phyloP scores from a whole-genome alignment of 345 rosid genomes.

The Populus simonii region DNA sequence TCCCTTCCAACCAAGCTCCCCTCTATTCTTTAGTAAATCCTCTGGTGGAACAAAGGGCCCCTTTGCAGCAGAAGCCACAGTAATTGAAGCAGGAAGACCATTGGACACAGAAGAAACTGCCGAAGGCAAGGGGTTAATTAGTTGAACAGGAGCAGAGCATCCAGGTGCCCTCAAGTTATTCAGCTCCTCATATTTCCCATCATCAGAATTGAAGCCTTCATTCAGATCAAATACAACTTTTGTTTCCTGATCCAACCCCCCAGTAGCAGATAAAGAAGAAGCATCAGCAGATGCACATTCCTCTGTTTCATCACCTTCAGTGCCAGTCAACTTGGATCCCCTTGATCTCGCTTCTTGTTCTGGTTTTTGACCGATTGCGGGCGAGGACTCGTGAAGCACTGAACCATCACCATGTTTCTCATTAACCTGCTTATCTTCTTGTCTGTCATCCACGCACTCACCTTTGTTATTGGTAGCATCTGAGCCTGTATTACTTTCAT shows the following conservation, averaged over 20 bases:
- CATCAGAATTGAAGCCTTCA: slow-evolving; percentile 69
- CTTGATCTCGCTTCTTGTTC: slow-evolving; percentile 29
- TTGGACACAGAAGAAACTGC: slow-evolving; percentile 45
- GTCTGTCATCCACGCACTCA: slow-evolving; percentile 32
- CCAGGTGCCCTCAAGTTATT: slow-evolving; percentile 34
- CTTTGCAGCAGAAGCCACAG: slow-evolving; percentile 88
- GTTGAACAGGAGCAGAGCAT: slow-evolving; percentile 39
- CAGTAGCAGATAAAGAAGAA: slow-evolving; percentile 25
- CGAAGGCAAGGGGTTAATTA: slow-evolving; percentile 37
- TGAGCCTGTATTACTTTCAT: slow-evolving; percentile 26
- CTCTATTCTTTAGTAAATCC: slow-evolving; percentile 64
- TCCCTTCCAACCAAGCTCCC: slow-evolving; percentile 89
- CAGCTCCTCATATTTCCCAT: slow-evolving; percentile 42
- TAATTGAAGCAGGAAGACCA: slow-evolving; percentile 58
- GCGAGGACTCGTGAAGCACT: slow-evolving; percentile 13
- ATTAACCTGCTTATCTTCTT: slow-evolving; percentile 19
- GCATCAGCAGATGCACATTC: slow-evolving; percentile 36
- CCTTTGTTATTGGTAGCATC: slow-evolving; percentile 24
- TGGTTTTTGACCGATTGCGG: slow-evolving; percentile 21
- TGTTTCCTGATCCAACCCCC: slow-evolving; percentile 40
- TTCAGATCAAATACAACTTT: slow-evolving; percentile 82
- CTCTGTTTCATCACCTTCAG: slow-evolving; percentile 47
- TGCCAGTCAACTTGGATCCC: slow-evolving; percentile 28
- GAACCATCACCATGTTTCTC: slow-evolving; percentile 17
- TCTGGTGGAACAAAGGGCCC: slow-evolving; percentile 78